These are phyloP conservation scores for Botrytis galanthina DNA, from an alignment of 2,329 filamentous ascomycete genomes.

Conservation along the genomic window DNA sequence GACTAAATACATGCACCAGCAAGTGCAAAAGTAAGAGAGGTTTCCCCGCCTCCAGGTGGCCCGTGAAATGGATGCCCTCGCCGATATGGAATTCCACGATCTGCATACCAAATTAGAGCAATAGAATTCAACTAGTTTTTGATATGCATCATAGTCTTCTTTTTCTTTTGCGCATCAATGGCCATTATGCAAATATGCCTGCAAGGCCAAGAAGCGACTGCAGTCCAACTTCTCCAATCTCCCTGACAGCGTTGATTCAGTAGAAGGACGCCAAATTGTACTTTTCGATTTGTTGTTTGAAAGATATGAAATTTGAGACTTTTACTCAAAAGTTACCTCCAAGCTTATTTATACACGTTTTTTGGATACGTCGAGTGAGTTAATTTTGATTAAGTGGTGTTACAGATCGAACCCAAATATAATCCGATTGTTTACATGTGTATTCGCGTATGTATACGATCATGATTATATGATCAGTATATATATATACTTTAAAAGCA, in stretches of 20 bases:
- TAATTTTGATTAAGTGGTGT: too few species aligned
- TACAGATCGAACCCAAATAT: too few species aligned
- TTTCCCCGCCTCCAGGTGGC: constrained; percentile 72
- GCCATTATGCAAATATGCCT: neutral
- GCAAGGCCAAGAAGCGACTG: neutral
- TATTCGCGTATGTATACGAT: too few species aligned
- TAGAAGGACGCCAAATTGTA: neutral
- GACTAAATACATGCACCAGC: constrained; percentile 58
- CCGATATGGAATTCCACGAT: constrained; percentile 71
- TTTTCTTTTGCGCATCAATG: constrained; percentile 45
- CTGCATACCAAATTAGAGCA: constrained; percentile 70
- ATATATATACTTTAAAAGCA: too few species aligned
- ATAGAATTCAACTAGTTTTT: constrained; percentile 73
- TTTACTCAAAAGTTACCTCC: too few species aligned
- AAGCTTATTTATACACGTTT: too few species aligned
- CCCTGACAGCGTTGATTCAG: neutral
- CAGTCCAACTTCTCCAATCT: neutral
- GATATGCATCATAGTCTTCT: constrained; percentile 65
- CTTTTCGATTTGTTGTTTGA: neutral
- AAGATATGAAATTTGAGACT: neutral
- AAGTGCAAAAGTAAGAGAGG: constrained; percentile 62
- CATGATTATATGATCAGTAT: too few species aligned
- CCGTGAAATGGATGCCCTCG: constrained; percentile 77
- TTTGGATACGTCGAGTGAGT: too few species aligned
- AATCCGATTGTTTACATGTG: too few species aligned